Base-by-base conservation (phyloP, 2,329 filamentous ascomycete genomes). In the Diplodia mutila region DNA sequence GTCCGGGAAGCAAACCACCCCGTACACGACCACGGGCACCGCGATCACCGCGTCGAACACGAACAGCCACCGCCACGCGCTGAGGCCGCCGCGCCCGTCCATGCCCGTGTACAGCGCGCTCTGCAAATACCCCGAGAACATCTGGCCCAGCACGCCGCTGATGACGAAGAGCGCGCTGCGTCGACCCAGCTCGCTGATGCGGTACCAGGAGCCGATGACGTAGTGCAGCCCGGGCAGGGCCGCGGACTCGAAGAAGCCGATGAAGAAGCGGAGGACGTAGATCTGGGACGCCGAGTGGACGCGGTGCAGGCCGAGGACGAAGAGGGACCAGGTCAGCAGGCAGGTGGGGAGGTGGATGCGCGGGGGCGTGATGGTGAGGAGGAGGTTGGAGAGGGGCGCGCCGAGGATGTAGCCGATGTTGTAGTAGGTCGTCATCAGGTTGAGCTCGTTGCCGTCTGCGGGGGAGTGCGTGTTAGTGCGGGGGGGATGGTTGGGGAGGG, bases 1-100 rank as follows among this genome's bases (percentile, higher is more conserved):
- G 65, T 84, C 82, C 0, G 82, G 82, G 51, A 78, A 77, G 52
- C 77, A 78, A 65, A 80, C 71, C 37, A 74, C 73, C 3, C 78
- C 79, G 34, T 76, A 77, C 4, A 80, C 61, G 6, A 73, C 77
- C 4, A 83, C 77, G 0, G 81, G 81, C 5, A 82, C 67, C 18
- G 73, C 75, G 0, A 81, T 70, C 25, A 79, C 69, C 57, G 77
- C 79, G 18, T 69, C 68, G 8, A 69, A 69, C 1, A 69, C 46
- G 14, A 69, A 69, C n/a, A 69, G 34, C 68, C 68, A 69, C 25
- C 67, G 52, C 68, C 68, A 69, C n/a, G 68, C 66, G 8, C 39
- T 18, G 18, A 69, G 9, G 14, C 68, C 68, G 1, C 48, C 66
- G n/a, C 42, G 32, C 4, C 66, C 65, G 7, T 69, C 29, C 68